These are phyloP conservation scores for Plantago coronopus DNA, from an alignment of 305 asterid genomes.

Conservation along the genomic window DNA sequence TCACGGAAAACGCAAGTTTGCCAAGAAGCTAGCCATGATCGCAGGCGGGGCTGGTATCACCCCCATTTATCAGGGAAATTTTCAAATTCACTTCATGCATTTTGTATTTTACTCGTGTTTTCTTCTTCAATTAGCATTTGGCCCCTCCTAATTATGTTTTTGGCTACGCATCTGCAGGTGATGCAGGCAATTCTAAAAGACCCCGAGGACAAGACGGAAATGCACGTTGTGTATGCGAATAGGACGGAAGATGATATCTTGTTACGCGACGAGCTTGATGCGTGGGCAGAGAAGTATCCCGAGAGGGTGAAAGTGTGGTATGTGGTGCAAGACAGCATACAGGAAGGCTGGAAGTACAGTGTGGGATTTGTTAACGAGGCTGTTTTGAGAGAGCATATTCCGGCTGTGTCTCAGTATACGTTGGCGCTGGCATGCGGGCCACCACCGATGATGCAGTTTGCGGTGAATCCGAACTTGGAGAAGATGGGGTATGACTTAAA, in stretches of 20 bases:
- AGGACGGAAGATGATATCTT: constrained; percentile 82
- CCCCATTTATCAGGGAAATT: constrained; percentile 54
- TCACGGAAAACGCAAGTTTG: constrained; percentile 56
- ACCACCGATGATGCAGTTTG: constrained; percentile 88
- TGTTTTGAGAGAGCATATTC: constrained; percentile 64
- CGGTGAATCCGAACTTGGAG: constrained; percentile 84
- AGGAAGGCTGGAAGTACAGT: constrained; percentile 64
- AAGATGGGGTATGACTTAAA: constrained; percentile 76
- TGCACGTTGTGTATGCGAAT: constrained; percentile 78
- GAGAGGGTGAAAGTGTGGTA: constrained; percentile 79
- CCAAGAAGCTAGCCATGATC: constrained; percentile 69
- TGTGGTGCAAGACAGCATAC: constrained; percentile 50
- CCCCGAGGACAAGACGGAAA: constrained; percentile 63
- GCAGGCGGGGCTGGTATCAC: constrained; percentile 94
- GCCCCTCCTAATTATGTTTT: too few relatives aligned
- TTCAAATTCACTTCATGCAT: too few relatives aligned
- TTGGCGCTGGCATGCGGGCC: constrained; percentile 94
- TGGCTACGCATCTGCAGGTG: constrained; percentile 17
- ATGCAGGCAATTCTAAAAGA: constrained; percentile 81
- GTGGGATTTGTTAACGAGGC: constrained; percentile 56
- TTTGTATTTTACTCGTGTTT: too few relatives aligned
- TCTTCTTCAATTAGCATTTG: too few relatives aligned
- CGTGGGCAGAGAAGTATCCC: constrained; percentile 66
- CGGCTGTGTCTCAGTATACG: constrained; percentile 39
- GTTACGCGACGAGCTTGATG: constrained; percentile 61